phyloP scores from a whole-genome alignment of 345 rosid genomes.

The Sonneratia alba region DNA sequence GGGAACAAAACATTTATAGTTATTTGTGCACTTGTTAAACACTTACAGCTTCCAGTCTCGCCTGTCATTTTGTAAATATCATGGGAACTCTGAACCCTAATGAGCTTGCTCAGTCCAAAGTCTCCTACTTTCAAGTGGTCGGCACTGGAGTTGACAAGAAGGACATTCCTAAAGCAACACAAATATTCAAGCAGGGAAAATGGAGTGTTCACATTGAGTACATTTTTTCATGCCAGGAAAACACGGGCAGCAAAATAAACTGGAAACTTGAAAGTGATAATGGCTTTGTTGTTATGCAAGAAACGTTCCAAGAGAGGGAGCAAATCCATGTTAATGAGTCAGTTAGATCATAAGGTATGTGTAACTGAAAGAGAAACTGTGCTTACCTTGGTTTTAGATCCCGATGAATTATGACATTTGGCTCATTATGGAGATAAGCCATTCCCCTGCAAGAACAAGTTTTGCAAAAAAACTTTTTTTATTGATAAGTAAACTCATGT shows the following conservation, averaged over 20 bases:
- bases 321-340: background rate
- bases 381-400: constrained; percentile 90
- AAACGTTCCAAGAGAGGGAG: background rate
- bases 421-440: constrained; percentile 98
- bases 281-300: background rate
- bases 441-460: constrained; percentile 58
- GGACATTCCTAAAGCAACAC: constrained; percentile 66
- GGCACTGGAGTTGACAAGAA: constrained; percentile 84
- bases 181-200: constrained; percentile 2
- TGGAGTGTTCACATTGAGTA: background rate
- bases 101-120: constrained; percentile 96
- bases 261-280: background rate
- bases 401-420: constrained; percentile 89
- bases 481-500: constrained; percentile 14
- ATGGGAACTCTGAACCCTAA: constrained; percentile 90
- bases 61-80: constrained; percentile 99
- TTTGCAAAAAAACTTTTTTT: constrained; percentile 4
- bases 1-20: background rate
- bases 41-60: constrained; percentile 98
- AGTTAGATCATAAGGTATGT: background rate
- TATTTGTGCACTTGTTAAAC: constrained; percentile 2
- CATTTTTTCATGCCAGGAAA: background rate
- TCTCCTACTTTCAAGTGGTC: constrained; percentile 98
- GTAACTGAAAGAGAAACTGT: constrained; percentile 4
- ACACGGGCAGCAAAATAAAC: background rate